Conservation (phyloP, 78 protist species). For the Bodo saltans region DNA sequence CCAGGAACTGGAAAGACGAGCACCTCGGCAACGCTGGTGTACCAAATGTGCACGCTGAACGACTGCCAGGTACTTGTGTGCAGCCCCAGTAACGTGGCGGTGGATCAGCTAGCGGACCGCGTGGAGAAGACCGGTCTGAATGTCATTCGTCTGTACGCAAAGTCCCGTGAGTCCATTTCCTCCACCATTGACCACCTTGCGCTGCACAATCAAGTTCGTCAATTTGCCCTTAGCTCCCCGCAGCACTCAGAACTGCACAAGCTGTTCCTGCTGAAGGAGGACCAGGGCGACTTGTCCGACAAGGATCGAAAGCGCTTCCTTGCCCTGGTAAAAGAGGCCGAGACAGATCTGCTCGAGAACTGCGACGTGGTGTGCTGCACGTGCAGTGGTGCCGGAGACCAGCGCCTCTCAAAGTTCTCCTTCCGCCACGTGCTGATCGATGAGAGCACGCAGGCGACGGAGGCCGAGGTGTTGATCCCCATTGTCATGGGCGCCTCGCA, state of each 20-base stretch:
- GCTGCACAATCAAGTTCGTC: slow-evolving; percentile 86
- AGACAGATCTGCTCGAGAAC: slow-evolving; percentile 69
- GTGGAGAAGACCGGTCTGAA: slow-evolving; percentile 91
- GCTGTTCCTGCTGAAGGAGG: slow-evolving; percentile 74
- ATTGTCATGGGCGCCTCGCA: slow-evolving; percentile 89
- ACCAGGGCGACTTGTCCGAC: slow-evolving; percentile 52
- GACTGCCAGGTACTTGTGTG: slow-evolving; percentile 73
- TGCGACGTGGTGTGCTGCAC: slow-evolving; percentile 98
- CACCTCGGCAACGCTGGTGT: slow-evolving; percentile 92
- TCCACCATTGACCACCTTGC: slow-evolving; percentile 85
- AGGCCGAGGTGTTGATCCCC: slow-evolving; percentile 98
- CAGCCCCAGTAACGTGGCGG: slow-evolving; percentile 99
- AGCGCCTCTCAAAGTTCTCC: slow-evolving; percentile 70
- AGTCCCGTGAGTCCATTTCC: slow-evolving; percentile 85
- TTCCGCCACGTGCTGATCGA: slow-evolving; percentile 92
- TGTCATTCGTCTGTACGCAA: slow-evolving; percentile 94
- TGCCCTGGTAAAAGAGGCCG: slow-evolving; percentile 50
- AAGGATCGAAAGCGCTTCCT: slow-evolving; percentile 62
- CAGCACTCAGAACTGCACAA: slow-evolving; percentile 71
- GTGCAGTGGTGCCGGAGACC: slow-evolving; percentile 98
- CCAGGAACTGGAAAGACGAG: slow-evolving; percentile 98
- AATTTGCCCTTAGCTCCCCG: slow-evolving; percentile 38
- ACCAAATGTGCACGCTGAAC: slow-evolving; percentile 73
- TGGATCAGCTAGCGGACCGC: slow-evolving; percentile 93
- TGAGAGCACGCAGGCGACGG: slow-evolving; percentile 97